phyloP scores from a whole-genome alignment of 148 eudicot genomes.

The Diospyros kaki region DNA sequence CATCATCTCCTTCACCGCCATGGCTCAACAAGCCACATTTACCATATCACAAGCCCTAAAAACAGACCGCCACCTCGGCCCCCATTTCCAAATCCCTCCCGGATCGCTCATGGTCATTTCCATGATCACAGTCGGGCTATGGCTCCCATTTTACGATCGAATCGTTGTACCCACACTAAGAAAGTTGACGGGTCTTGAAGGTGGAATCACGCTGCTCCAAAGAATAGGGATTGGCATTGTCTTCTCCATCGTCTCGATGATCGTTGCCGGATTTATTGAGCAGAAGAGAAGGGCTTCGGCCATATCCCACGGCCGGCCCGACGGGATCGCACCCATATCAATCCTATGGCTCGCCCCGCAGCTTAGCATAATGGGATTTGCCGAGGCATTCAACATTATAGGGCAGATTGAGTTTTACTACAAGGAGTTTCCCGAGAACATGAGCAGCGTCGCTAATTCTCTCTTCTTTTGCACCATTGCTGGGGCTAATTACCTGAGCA shows the following conservation, averaged over 20 bases:
- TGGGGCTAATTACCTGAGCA: constrained; percentile 58
- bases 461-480: constrained; percentile 49
- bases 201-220: constrained; percentile 64
- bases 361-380: constrained; percentile 50
- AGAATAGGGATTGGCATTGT: constrained; percentile 63
- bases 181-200: constrained; percentile 46
- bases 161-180: constrained; percentile 45
- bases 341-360: constrained; percentile 68
- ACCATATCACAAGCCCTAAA: constrained; percentile 57
- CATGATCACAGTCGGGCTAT: constrained; percentile 46
- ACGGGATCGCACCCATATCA: constrained; percentile 37
- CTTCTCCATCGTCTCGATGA: constrained; percentile 50
- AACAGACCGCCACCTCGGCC: constrained; percentile 59
- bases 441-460: constrained; percentile 66
- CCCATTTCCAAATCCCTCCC: constrained; percentile 55
- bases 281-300: constrained; percentile 46
- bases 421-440: constrained; percentile 70
- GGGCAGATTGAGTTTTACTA: constrained; percentile 79
- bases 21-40: constrained; percentile 62
- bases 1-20: constrained; percentile 53
- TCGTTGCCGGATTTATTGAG: constrained; percentile 60
- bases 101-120: constrained; percentile 55
- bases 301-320: constrained; percentile 3
- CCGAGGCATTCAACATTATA: constrained; percentile 65
- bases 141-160: constrained; percentile 64